Evolutionary conservation across 208 protist species (phyloP).

Genomic region (Leishmania guyanensis): DNA sequence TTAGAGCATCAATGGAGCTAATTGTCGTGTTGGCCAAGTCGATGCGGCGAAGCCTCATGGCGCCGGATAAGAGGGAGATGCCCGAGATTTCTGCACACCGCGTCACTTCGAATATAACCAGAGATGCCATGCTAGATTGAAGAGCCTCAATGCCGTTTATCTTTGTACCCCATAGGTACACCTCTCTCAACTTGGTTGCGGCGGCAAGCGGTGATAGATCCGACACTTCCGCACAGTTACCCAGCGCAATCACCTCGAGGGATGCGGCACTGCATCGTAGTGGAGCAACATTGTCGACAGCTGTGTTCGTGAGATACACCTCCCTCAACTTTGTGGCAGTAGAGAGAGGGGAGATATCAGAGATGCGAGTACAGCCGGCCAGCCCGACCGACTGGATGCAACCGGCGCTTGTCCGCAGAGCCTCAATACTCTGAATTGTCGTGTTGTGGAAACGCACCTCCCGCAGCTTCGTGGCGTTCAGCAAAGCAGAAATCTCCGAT

Average conservation of each 20-base stretch:
- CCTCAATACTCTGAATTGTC: constrained; percentile 1
- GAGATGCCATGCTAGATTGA: not conserved
- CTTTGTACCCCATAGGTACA: constrained; percentile 12
- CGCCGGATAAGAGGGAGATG: not conserved
- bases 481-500: not conserved
- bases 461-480: constrained; percentile 7
- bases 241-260: constrained; percentile 11
- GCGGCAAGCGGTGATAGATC: constrained; percentile 1
- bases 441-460: constrained; percentile 19
- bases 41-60: constrained; percentile 3
- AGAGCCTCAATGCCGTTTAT: constrained; percentile 4
- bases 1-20: constrained; percentile 1
- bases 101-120: constrained; percentile 4
- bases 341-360: constrained; percentile 10
- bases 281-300: constrained; percentile 1
- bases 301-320: constrained; percentile 12
- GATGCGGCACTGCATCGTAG: constrained; percentile 1
- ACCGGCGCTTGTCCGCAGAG: constrained; percentile 3
- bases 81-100: constrained; percentile 7
- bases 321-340: constrained; percentile 8
- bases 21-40: constrained; percentile 8
- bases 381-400: constrained; percentile 2
- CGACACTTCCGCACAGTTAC: not conserved
- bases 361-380: constrained; percentile 1
- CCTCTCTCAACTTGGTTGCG: constrained; percentile 7